Percentiles rank a stretch among this genome's conserved stretches.
phyloP scores from a whole-genome alignment of 2,329 filamentous ascomycete species.

The Westerdykella aurantiaca region DNA sequence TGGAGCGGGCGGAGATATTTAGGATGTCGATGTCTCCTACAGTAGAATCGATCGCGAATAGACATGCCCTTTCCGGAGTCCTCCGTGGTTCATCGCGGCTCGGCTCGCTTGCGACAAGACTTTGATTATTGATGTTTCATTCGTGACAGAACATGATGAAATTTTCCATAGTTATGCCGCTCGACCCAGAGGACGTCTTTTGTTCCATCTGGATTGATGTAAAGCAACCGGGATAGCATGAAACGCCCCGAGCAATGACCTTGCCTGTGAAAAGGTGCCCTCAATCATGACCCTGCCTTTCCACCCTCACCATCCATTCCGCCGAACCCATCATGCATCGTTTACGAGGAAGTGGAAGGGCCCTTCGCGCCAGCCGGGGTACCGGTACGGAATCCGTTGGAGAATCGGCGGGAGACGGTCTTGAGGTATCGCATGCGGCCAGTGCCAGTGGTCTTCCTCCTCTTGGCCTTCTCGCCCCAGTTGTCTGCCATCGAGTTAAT shows the following conservation, averaged over 20 bases:
- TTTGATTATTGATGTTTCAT: slow-evolving; percentile 15
- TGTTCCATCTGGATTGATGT: slow-evolving; percentile 27
- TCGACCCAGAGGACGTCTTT: slow-evolving; percentile 22
- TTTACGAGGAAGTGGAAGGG: slow-evolving; percentile 38
- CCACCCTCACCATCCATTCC: slow-evolving; percentile 21
- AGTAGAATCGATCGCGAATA: too few species aligned
- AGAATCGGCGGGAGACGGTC: slow-evolving; percentile 85
- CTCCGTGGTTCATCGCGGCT: too few species aligned
- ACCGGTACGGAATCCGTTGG: slow-evolving; percentile 95
- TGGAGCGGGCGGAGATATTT: slow-evolving; percentile 46
- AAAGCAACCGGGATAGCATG: slow-evolving; percentile 31
- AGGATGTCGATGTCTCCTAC: background rate
- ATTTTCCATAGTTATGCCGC: slow-evolving; percentile 36
- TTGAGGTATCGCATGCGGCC: slow-evolving; percentile 96
- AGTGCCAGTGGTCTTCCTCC: slow-evolving; percentile 98
- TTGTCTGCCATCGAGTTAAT: slow-evolving; percentile 62
- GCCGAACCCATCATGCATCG: slow-evolving; percentile 7
- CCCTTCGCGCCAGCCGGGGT: slow-evolving; percentile 77
- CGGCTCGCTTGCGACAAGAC: too few species aligned
- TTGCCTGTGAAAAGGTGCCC: slow-evolving; percentile 25
- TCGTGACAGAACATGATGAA: slow-evolving; percentile 38
- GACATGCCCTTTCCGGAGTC: too few species aligned
- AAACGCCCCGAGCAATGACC: slow-evolving; percentile 37
- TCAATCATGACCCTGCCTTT: slow-evolving; percentile 26
- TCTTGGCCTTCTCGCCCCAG: slow-evolving; percentile 99